Base-by-base conservation (phyloP, 176 grass and related monocot genomes). In the Aegilops umbellulata region DNA sequence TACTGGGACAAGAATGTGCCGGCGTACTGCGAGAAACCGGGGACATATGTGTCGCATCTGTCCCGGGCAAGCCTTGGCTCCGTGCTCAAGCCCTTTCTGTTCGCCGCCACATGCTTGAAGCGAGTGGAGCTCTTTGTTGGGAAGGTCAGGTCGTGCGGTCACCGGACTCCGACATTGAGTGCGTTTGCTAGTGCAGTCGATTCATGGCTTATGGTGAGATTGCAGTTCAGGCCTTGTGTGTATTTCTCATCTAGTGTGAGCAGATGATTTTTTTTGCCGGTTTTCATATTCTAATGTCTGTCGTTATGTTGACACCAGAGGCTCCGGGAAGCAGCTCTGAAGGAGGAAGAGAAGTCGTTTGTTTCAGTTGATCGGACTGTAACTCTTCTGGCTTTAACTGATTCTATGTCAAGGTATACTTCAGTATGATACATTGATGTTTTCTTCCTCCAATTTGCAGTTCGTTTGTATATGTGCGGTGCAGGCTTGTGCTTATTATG, bases 121-220 rank as follows among this genome's bases (percentile, higher is more conserved):
- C 81, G 80, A 22, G 93, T 95, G 57, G 91, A 98, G 72, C n/a
- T 98, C 70, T 91, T 95, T 80, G 80, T 98, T 36, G 10, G 65
- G 26, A 95, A 89, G 67, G 88, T 90, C 6, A 69, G 89, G 77
- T 79, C 15, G 7, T 57, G 35, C 23, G 4, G 36, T 49, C 75
- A 38, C 4, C 12, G 78, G 69, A 76, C 73, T 30, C 93, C 93
- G 3, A 98, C 96, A 4, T 26, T 98, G 74, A 86, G 77, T 44
- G 96, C 91, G 0, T 95, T 98, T 75, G 78, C 91, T 64, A 95
- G 91, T 60, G 90, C 96, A 1, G 84, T 92, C 31, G 46, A 93
- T 86, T 98, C 87, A 31, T 98, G 96, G 91, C 91, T 95, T 49
- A 91, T 31, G 96, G 96, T 98, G 84, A 86, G 66, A 13, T 49